Evolutionary conservation across 1,284 basidiomycete species (phyloP).

Genomic region (Neolentinus lepideus): DNA sequence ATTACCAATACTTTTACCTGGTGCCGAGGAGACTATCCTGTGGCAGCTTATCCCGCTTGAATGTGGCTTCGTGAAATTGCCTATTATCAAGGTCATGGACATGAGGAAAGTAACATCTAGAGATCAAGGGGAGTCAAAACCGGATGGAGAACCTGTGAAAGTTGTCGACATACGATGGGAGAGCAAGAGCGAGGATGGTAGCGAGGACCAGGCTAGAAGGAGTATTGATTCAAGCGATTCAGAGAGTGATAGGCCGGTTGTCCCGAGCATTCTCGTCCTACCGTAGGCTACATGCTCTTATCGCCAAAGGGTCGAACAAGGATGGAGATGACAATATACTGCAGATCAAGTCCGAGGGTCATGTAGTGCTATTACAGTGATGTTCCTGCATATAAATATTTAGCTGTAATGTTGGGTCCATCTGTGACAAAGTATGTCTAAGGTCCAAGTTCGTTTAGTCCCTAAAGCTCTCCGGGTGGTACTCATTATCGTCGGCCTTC

Average conservation of each 20-base stretch:
- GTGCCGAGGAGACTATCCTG: conserved; percentile 50
- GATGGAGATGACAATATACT: neutral
- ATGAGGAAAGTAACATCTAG: conserved; percentile 27
- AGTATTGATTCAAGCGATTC: neutral
- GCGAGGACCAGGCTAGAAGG: neutral
- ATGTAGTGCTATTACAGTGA: neutral
- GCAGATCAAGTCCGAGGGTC: neutral
- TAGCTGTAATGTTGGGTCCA: neutral
- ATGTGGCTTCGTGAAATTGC: conserved; percentile 57
- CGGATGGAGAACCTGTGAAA: conserved; percentile 39
- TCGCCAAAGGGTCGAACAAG: no score
- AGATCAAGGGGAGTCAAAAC: conserved; percentile 14
- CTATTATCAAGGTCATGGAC: conserved; percentile 52
- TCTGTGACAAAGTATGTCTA: no score
- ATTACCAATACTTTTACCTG: conserved; percentile 62
- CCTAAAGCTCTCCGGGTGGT: neutral
- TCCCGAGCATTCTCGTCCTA: neutral
- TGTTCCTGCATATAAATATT: neutral
- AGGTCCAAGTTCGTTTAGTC: neutral
- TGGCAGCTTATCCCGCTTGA: conserved; percentile 69
- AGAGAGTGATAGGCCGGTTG: neutral
- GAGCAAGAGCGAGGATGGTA: conserved; percentile 15
- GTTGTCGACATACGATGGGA: conserved; percentile 47
- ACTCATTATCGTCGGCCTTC: neutral
- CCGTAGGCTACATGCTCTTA: no score